These are phyloP conservation scores for Talaromyces wortmannii DNA, from an alignment of 495 filamentous ascomycete species.

Conservation along the genomic window DNA sequence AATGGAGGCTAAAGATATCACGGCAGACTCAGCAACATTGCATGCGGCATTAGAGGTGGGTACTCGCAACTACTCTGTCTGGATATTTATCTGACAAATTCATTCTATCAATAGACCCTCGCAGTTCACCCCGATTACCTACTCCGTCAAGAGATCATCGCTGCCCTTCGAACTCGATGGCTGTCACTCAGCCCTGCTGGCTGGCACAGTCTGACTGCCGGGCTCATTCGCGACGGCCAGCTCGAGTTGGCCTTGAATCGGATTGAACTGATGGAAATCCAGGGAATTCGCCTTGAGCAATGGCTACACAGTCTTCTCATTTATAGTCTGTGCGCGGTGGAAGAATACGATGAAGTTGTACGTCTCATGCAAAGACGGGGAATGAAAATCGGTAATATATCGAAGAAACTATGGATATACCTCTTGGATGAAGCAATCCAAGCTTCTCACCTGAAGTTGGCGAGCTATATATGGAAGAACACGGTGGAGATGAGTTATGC, in stretches of 20 bases:
- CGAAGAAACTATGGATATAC: constrained; percentile 53
- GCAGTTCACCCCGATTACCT: constrained; percentile 83
- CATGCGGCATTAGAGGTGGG: constrained; percentile 65
- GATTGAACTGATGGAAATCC: constrained; percentile 56
- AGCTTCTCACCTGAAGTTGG: constrained; percentile 45
- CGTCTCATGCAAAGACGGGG: constrained; percentile 52
- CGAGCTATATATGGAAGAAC: constrained; percentile 55
- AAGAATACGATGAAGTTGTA: constrained; percentile 71
- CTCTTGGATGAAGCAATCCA: constrained; percentile 63
- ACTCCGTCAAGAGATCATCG: constrained; percentile 61
- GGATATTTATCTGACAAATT: background rate
- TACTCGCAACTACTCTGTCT: background rate
- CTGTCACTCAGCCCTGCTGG: constrained; percentile 56
- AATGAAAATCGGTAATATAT: constrained; percentile 36
- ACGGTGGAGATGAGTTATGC: constrained; percentile 51
- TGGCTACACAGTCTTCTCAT: constrained; percentile 76
- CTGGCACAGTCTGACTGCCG: constrained; percentile 61
- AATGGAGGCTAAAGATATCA: constrained; percentile 55
- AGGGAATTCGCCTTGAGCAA: constrained; percentile 45
- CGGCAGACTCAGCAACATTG: constrained; percentile 56
- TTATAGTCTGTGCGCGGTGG: constrained; percentile 58
- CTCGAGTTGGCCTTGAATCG: constrained; percentile 75
- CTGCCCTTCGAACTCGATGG: constrained; percentile 59
- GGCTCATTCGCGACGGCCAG: constrained; percentile 71
- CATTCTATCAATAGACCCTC: constrained; percentile 44